Percentiles rank a stretch among this genome's conserved stretches.
Conservation (phyloP, 257 asterid species). For the Coffea canephora region DNA sequence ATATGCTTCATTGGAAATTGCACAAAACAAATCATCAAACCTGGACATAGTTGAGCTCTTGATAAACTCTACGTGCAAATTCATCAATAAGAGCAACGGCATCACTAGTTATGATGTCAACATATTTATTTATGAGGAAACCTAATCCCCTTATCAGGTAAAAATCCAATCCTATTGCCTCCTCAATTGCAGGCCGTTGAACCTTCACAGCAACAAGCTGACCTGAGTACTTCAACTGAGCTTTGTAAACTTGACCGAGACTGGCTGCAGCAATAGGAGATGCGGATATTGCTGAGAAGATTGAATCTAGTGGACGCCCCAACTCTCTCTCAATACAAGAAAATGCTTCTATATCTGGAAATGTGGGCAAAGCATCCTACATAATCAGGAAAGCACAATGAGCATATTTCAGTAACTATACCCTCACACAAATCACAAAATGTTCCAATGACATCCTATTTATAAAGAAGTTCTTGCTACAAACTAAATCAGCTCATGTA, state of each 20-base stretch:
- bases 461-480: background rate
- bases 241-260: slow-evolving; percentile 98
- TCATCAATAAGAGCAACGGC: slow-evolving; percentile 92
- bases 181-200: slow-evolving; percentile 97
- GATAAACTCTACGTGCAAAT: slow-evolving; percentile 94
- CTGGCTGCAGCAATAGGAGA: slow-evolving; percentile 99
- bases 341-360: slow-evolving; percentile 95
- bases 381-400: slow-evolving; percentile 11
- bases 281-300: slow-evolving; percentile 78
- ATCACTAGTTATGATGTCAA: slow-evolving; percentile 73
- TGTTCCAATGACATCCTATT: background rate
- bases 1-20: background rate
- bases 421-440: background rate
- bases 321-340: slow-evolving; percentile 89
- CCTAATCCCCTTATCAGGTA: slow-evolving; percentile 88
- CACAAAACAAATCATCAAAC: slow-evolving; percentile 36
- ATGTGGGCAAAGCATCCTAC: slow-evolving; percentile 98
- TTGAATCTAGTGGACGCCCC: slow-evolving; percentile 70
- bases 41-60: slow-evolving; percentile 98
- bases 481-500: too few species aligned
- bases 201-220: slow-evolving; percentile 97
- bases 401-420: background rate
- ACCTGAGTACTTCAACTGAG: slow-evolving; percentile 76
- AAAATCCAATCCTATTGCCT: slow-evolving; percentile 85
- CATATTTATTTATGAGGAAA: slow-evolving; percentile 73